Percentiles rank a stretch among this genome's conserved stretches.
These are phyloP conservation scores for Exophiala mesophila DNA, from an alignment of 2,329 filamentous ascomycete species.

Conservation along the genomic window DNA sequence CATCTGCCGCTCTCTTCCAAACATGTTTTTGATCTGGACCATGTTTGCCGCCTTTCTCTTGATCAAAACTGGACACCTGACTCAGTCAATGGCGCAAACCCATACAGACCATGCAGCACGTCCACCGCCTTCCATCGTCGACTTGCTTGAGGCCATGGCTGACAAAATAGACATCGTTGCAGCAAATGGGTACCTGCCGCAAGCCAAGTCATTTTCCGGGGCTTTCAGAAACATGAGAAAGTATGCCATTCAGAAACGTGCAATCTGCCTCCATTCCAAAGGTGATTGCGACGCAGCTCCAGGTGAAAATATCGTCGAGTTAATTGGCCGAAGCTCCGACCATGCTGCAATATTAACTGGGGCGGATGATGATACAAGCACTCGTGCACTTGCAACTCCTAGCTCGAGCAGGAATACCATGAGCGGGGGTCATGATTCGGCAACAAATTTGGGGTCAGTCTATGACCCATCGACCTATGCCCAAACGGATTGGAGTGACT, in stretches of 20 bases:
- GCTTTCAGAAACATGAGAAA: slow-evolving; percentile 63
- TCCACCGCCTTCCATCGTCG: slow-evolving; percentile 50
- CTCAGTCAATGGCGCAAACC: slow-evolving; percentile 61
- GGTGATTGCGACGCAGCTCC: neutral
- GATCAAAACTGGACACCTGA: slow-evolving; percentile 67
- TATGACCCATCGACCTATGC: slow-evolving; percentile 12
- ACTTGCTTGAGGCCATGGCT: slow-evolving; percentile 63
- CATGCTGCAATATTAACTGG: neutral
- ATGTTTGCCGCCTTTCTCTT: slow-evolving; percentile 66
- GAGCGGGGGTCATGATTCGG: neutral
- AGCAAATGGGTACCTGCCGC: slow-evolving; percentile 57
- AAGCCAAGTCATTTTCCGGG: slow-evolving; percentile 63
- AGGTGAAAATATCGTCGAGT: neutral
- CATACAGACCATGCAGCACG: neutral
- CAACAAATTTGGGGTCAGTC: neutral
- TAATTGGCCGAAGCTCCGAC: neutral
- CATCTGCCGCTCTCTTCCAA: slow-evolving; percentile 60
- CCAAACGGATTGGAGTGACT: slow-evolving; percentile 11
- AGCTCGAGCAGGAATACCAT: too few species aligned
- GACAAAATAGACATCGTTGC: slow-evolving; percentile 62
- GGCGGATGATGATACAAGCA: neutral
- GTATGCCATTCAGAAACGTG: slow-evolving; percentile 56
- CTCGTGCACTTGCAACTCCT: neutral
- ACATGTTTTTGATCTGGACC: slow-evolving; percentile 65
- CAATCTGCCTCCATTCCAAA: slow-evolving; percentile 23